Evolutionary conservation across 805 yeast species (phyloP).

Genomic region (Starmerella etchellsii): DNA sequence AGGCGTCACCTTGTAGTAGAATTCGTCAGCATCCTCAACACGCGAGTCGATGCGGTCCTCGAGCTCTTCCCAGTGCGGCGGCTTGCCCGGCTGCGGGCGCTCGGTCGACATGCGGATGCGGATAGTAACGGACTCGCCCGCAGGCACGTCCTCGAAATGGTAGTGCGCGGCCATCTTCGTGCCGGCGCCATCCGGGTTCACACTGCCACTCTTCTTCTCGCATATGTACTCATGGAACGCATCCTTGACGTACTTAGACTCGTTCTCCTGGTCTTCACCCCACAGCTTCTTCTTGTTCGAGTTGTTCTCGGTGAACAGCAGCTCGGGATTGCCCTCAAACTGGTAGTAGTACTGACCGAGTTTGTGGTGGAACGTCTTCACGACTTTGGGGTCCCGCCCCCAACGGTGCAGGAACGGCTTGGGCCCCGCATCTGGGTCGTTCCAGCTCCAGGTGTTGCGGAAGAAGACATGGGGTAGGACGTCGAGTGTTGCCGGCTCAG

Average conservation of each 20-base stretch:
- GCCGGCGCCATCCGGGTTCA: slow-evolving; percentile 60
- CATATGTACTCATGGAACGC: slow-evolving; percentile 80
- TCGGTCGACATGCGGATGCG: slow-evolving; percentile 54
- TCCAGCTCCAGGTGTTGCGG: slow-evolving; percentile 91
- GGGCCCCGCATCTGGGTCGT: slow-evolving; percentile 29
- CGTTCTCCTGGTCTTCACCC: slow-evolving; percentile 39
- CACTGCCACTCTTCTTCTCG: slow-evolving; percentile 42
- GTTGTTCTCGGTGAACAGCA: slow-evolving; percentile 81
- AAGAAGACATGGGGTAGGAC: slow-evolving; percentile 71
- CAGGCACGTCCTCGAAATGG: slow-evolving; percentile 65
- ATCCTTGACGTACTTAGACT: slow-evolving; percentile 57
- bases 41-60: slow-evolving; percentile 58
- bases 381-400: slow-evolving; percentile 31
- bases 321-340: slow-evolving; percentile 40
- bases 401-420: slow-evolving; percentile 31
- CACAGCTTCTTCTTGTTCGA: slow-evolving; percentile 63
- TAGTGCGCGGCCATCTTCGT: slow-evolving; percentile 82
- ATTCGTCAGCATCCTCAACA: slow-evolving; percentile 81
- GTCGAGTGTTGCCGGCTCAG: slow-evolving; percentile 77
- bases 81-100: slow-evolving; percentile 27
- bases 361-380: slow-evolving; percentile 53
- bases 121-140: slow-evolving; percentile 76
- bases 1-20: slow-evolving; percentile 80
- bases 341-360: slow-evolving; percentile 53
- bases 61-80: slow-evolving; percentile 57